Base-by-base conservation (phyloP, 2,329 filamentous ascomycete genomes). In the Anisogramma anomala region DNA sequence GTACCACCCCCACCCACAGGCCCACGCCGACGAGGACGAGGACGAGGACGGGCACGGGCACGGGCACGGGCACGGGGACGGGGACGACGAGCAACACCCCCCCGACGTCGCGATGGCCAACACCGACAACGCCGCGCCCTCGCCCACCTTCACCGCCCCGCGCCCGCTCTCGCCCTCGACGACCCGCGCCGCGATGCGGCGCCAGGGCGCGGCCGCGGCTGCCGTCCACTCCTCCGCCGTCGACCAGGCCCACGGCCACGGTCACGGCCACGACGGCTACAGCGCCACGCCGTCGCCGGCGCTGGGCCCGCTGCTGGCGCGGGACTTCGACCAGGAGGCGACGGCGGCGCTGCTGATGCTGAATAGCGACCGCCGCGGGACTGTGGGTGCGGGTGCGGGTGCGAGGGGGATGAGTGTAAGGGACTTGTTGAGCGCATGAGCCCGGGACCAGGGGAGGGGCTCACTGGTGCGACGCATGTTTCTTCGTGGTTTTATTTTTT, bases 291-390 rank as follows among this genome's bases (percentile, higher is more conserved):
- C 66, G 3, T 73, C 69, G 0, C 72, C 74, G 1, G 68, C 68
- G 6, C 57, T 79, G 33, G 55, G 62, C 15, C 73, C 76, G 0
- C 30, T 44, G 33, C 15, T 30, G 41, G 71, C 74, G 53, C 63
- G 65, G 26, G 74, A 79, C 36, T 53, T 74, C 4, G 77, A 83
- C 48, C 80, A 87, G 46, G 85, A 91, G 58, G 88, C 86, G 1
- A 91, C 86, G 6, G 81, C 85, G 10, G 88, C 87, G 3, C 59
- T 94, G 51, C 61, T 94, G 57, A 94, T 94, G 87, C 66, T 95
- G 45, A 93, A 88, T 50, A 77, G 71, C 40, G 86, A 91, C 57
- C 74, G 84, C 30, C 70, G 84, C 26, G 69, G 68, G 27, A 65
- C 62, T 9, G 34, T 41, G 1, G 33, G 15, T 22, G 4, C 27